Evolutionary conservation across 2,329 filamentous ascomycete genomes (phyloP).

Genomic region (Coleophoma crateriformis): DNA sequence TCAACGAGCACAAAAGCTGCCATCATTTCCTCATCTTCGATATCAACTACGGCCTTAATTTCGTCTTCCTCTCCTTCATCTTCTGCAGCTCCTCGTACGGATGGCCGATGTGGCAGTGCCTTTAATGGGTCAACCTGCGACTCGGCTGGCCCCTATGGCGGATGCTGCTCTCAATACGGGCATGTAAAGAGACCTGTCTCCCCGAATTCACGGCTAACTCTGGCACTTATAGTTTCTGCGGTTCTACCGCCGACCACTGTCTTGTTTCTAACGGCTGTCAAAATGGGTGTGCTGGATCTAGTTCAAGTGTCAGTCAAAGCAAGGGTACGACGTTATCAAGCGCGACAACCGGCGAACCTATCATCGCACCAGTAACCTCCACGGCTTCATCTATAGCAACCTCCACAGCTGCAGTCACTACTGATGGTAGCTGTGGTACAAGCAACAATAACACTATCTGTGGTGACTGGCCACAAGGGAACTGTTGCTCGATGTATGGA

Average conservation of each 20-base stretch:
- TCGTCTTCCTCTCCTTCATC: not conserved
- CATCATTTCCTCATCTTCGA: not conserved
- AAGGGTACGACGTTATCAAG: conserved; percentile 16
- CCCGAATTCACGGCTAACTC: not conserved
- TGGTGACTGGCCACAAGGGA: conserved; percentile 43
- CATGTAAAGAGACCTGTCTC: conserved; percentile 6
- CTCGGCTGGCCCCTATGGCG: conserved; percentile 4
- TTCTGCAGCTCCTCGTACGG: conserved; percentile 3
- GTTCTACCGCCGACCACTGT: conserved; percentile 20
- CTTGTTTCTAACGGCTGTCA: conserved; percentile 23
- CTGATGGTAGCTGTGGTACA: conserved; percentile 47
- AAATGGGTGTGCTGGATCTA: conserved; percentile 19
- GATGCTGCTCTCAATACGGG: conserved; percentile 11
- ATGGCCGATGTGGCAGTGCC: conserved; percentile 12
- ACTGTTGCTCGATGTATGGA: conserved; percentile 52
- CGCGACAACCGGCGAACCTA: conserved; percentile 17
- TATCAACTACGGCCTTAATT: not conserved
- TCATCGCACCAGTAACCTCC: conserved; percentile 16
- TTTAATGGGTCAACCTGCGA: conserved; percentile 11
- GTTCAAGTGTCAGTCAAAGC: conserved; percentile 2
- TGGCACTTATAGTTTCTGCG: conserved; percentile 19
- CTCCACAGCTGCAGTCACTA: conserved; percentile 32
- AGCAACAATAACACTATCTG: conserved; percentile 43
- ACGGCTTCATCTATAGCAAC: conserved; percentile 16
- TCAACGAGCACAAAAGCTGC: not conserved